Conservation (phyloP, 805 yeast species). For the Middelhovenomyces tepae region DNA sequence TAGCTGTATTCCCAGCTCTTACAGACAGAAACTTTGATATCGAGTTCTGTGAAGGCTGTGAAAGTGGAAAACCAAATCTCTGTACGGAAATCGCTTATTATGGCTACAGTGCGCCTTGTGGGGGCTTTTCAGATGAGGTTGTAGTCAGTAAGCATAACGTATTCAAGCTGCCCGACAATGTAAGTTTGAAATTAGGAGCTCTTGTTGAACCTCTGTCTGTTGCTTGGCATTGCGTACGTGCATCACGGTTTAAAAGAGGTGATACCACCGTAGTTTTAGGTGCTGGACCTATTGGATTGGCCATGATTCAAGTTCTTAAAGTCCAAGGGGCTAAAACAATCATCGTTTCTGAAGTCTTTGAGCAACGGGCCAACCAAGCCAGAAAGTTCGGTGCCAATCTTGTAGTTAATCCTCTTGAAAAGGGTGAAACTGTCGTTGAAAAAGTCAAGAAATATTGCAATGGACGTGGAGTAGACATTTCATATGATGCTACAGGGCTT, state of each 20-base stretch:
- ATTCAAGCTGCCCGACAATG: slow-evolving; percentile 34
- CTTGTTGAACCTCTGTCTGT: slow-evolving; percentile 51
- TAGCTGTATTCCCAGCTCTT: slow-evolving; percentile 54
- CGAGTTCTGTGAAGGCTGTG: slow-evolving; percentile 40
- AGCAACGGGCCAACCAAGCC: slow-evolving; percentile 34
- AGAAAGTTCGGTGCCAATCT: slow-evolving; percentile 27
- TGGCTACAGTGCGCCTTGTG: slow-evolving; percentile 50
- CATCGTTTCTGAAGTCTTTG: slow-evolving; percentile 44
- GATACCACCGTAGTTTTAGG: slow-evolving; percentile 43
- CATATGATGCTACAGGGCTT: slow-evolving; percentile 50
- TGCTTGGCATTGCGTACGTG: slow-evolving; percentile 49
- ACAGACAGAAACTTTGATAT: slow-evolving; percentile 35
- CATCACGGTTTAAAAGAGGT: slow-evolving; percentile 33
- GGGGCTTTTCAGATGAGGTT: slow-evolving; percentile 45
- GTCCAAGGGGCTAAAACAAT: slow-evolving; percentile 37
- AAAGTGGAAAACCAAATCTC: slow-evolving; percentile 42
- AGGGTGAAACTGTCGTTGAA: slow-evolving; percentile 32
- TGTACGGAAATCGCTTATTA: slow-evolving; percentile 41
- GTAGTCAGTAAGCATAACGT: slow-evolving; percentile 35
- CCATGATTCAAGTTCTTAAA: slow-evolving; percentile 41
- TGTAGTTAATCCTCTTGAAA: slow-evolving; percentile 40
- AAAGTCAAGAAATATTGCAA: slow-evolving; percentile 31
- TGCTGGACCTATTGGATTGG: slow-evolving; percentile 48
- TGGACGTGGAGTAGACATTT: slow-evolving; percentile 40
- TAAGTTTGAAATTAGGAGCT: slow-evolving; percentile 41